A percentile compares a stretch with the other conserved stretches of the same genome.
Evolutionary conservation across 495 filamentous ascomycete species (phyloP).

Genomic region (Darksidea phi): DNA sequence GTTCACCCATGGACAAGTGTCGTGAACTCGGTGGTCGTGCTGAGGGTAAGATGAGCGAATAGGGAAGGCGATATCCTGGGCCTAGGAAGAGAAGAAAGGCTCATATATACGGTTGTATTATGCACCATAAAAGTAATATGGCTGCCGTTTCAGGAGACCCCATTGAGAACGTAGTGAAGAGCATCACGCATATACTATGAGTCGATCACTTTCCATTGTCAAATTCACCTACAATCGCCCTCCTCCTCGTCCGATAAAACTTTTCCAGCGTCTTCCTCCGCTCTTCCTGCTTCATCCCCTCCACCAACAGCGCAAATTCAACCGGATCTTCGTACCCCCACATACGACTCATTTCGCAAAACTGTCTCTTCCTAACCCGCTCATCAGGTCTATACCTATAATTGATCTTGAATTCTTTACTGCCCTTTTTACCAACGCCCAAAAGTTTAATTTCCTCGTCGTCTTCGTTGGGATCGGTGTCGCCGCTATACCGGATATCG

Average conservation of each 20-base stretch:
- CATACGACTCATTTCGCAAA: constrained; percentile 81
- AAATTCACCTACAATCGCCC: constrained; percentile 4
- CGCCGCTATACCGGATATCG: background rate
- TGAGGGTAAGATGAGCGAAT: constrained; percentile 26
- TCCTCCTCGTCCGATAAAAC: constrained; percentile 68
- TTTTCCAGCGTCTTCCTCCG: constrained; percentile 72
- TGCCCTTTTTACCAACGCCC: constrained; percentile 4
- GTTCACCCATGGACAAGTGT: constrained; percentile 49
- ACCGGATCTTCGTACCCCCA: constrained; percentile 74
- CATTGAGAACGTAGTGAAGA: no score
- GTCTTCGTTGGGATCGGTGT: background rate
- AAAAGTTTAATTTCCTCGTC: background rate
- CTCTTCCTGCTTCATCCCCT: constrained; percentile 88
- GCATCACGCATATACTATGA: no score
- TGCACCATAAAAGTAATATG: no score
- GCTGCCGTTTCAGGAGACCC: no score
- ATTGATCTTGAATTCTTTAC: constrained; percentile 42
- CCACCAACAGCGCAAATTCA: constrained; percentile 91
- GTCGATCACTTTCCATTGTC: no score
- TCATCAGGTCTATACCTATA: constrained; percentile 74
- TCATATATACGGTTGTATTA: no score
- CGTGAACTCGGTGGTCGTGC: constrained; percentile 49
- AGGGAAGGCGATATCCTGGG: no score
- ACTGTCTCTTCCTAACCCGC: constrained; percentile 76
- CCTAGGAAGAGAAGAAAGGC: no score